These are phyloP conservation scores for Conidiobolus coronatus DNA, from an alignment of 371 early-diverging fungal species.

Conservation along the genomic window DNA sequence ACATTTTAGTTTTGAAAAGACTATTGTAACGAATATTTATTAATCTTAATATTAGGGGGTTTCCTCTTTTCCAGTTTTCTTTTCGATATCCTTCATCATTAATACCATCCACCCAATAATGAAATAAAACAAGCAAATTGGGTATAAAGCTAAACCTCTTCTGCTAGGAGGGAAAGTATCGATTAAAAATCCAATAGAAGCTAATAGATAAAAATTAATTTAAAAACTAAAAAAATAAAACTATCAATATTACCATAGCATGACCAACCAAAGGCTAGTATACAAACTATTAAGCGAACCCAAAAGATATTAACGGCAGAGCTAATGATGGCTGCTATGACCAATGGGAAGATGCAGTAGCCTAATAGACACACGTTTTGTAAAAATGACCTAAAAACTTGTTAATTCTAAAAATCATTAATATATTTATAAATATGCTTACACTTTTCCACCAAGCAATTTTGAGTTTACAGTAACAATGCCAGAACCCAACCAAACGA, in stretches of 20 bases:
- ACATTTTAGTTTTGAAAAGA: no score
- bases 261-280: conserved; percentile 59
- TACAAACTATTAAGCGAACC: conserved; percentile 39
- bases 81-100: conserved; percentile 27
- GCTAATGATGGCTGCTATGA: conserved; percentile 41
- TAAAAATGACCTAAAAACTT: conserved; percentile 50
- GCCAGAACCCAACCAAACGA: conserved; percentile 79
- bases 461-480: conserved; percentile 82
- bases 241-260: conserved; percentile 31
- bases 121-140: conserved; percentile 79
- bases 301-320: conserved; percentile 36
- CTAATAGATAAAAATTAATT: conserved; percentile 13
- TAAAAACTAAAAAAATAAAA: neutral
- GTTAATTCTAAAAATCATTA: neutral
- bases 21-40: no score
- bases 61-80: no score
- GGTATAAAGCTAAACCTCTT: conserved; percentile 69
- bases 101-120: conserved; percentile 76
- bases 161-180: conserved; percentile 59
- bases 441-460: conserved; percentile 76
- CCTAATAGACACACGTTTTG: conserved; percentile 87
- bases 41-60: no score
- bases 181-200: conserved; percentile 71
- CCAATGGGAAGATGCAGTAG: conserved; percentile 86
- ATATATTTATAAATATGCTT: conserved; percentile 4